Evolutionary conservation across 139 green algal species (phyloP).

Genomic region (Dunaliella sp.): DNA sequence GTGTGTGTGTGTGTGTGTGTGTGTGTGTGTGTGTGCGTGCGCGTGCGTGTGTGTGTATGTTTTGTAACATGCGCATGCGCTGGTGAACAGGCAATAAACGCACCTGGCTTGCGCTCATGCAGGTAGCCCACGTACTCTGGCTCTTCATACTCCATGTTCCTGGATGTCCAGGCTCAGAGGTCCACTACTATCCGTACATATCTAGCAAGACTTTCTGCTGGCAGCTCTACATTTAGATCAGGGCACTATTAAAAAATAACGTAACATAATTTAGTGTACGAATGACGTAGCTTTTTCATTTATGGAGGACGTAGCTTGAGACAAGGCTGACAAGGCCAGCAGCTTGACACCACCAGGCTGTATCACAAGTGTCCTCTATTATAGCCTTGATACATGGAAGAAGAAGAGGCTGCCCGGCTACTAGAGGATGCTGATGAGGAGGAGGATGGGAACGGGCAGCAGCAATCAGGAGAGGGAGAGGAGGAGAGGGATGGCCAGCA

Average conservation of each 20-base stretch:
- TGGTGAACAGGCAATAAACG: too few species aligned
- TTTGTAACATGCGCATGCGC: too few species aligned
- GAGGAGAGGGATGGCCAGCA: constrained; percentile 42
- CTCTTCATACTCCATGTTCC: neutral
- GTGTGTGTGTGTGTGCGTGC: neutral
- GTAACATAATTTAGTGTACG: neutral
- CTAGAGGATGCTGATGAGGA: constrained; percentile 7
- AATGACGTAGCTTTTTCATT: neutral
- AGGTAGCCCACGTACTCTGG: neutral
- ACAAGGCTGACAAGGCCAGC: too few species aligned
- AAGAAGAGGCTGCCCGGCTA: constrained; percentile 4
- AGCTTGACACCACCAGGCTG: neutral
- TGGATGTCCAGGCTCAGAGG: neutral
- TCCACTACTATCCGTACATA: neutral
- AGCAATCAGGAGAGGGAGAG: constrained; percentile 36
- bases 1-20: neutral
- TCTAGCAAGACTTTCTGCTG: too few species aligned
- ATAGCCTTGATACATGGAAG: neutral
- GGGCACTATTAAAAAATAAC: neutral
- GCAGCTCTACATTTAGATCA: neutral
- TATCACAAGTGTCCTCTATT: neutral
- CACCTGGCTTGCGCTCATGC: neutral
- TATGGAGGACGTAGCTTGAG: too few species aligned
- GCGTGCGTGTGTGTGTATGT: too few species aligned
- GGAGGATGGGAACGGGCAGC: neutral